A percentile compares a stretch with the other conserved stretches of the same genome.
These are phyloP conservation scores for Murraya koenigii DNA, from an alignment of 345 rosid genomes.

Conservation along the genomic window DNA sequence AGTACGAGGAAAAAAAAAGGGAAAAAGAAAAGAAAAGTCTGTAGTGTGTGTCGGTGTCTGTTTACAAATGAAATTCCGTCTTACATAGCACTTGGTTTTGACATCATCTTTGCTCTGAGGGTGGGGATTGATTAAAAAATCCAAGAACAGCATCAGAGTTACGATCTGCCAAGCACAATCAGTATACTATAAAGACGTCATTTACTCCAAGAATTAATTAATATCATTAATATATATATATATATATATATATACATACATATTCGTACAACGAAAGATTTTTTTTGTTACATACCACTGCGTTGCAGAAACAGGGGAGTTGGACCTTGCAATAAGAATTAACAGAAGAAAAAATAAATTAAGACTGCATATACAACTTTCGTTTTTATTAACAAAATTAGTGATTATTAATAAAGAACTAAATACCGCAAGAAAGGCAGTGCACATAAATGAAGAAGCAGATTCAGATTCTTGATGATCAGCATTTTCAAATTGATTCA, in stretches of 20 bases:
- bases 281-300: background rate
- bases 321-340: background rate
- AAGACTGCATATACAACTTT: no score
- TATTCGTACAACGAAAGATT: background rate
- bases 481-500: no score
- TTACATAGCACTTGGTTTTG: background rate
- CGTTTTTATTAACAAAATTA: no score
- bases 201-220: no score
- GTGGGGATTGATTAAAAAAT: background rate
- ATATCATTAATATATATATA: no score
- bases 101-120: background rate
- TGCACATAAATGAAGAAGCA: no score
- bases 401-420: no score
- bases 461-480: no score
- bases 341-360: no score
- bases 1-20: background rate
- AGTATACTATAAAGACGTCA: no score
- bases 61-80: background rate
- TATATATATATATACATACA: no score
- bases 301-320: background rate
- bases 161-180: background rate
- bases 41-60: background rate
- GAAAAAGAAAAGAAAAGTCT: background rate
- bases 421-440: no score
- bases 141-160: background rate